These are phyloP conservation scores for Arthrobotrys conoides DNA, from an alignment of 2,329 filamentous ascomycete genomes.

Conservation along the genomic window DNA sequence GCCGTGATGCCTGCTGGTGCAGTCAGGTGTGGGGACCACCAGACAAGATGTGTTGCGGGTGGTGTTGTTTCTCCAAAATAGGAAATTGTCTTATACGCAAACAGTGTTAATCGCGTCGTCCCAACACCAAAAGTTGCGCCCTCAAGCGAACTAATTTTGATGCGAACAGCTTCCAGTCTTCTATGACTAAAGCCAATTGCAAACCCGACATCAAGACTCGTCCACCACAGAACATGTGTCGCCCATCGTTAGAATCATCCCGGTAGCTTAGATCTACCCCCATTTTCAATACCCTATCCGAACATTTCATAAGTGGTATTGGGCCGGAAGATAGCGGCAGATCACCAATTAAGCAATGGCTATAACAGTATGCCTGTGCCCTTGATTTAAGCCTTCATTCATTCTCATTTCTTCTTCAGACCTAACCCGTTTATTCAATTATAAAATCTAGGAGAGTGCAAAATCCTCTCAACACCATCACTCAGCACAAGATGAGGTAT, in stretches of 20 bases:
- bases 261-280: constrained; percentile 15
- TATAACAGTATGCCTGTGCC: constrained; percentile 3
- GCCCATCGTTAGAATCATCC: background rate
- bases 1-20: constrained; percentile 22
- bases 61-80: constrained; percentile 29
- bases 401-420: background rate
- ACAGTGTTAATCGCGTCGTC: constrained; percentile 9
- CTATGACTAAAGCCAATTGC: constrained; percentile 13
- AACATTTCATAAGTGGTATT: constrained; percentile 1
- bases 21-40: constrained; percentile 36
- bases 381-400: background rate
- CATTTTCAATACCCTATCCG: background rate
- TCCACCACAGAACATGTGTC: constrained; percentile 7
- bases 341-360: constrained; percentile 26
- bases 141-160: constrained; percentile 2
- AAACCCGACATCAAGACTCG: background rate
- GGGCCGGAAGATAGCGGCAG: background rate
- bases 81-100: constrained; percentile 22
- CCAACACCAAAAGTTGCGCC: constrained; percentile 7
- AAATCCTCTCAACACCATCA: constrained; percentile 31
- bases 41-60: constrained; percentile 28
- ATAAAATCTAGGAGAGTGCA: constrained; percentile 24
- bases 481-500: constrained; percentile 47
- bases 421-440: constrained; percentile 19
- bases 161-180: background rate